Evolutionary conservation across 2,329 filamentous ascomycete species (phyloP).

Genomic region (Diaporthe ilicicola): DNA sequence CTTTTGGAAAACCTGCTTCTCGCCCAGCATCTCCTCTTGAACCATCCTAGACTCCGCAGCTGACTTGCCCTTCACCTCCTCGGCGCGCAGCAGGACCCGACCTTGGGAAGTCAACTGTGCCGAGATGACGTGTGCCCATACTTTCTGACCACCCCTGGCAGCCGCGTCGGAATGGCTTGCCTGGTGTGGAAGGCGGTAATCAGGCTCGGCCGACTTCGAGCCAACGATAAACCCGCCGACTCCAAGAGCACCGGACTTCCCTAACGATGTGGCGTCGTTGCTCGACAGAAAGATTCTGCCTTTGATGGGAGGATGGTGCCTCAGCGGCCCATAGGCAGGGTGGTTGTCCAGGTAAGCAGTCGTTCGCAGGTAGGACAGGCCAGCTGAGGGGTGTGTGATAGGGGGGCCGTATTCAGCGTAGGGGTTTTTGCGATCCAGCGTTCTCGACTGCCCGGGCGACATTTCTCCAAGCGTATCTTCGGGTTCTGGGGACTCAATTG

Average conservation of each 20-base stretch:
- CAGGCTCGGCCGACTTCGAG: constrained; percentile 40
- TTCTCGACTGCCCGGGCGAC: constrained; percentile 35
- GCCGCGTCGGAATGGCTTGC: constrained; percentile 54
- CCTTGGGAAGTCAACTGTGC: constrained; percentile 60
- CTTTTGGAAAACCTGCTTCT: constrained; percentile 45
- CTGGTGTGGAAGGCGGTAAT: neutral
- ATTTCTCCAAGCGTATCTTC: constrained; percentile 36
- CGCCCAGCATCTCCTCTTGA: constrained; percentile 54
- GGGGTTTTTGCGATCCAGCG: constrained; percentile 47
- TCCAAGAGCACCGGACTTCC: constrained; percentile 54
- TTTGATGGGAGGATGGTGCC: constrained; percentile 55
- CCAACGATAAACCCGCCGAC: constrained; percentile 62
- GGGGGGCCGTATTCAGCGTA: constrained; percentile 66
- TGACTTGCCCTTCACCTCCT: constrained; percentile 42
- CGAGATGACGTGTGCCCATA: constrained; percentile 55
- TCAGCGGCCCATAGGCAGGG: constrained; percentile 68
- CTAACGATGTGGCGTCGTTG: neutral
- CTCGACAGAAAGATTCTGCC: constrained; percentile 50
- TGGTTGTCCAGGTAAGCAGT: constrained; percentile 65
- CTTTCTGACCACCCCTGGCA: constrained; percentile 61
- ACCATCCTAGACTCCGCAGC: constrained; percentile 50
- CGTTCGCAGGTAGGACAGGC: constrained; percentile 69
- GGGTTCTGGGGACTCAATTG: constrained; percentile 49
- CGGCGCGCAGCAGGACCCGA: constrained; percentile 54
- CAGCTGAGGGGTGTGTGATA: constrained; percentile 68